phyloP scores from a whole-genome alignment of 495 filamentous ascomycete species.

The Xylaria flabelliformis region DNA sequence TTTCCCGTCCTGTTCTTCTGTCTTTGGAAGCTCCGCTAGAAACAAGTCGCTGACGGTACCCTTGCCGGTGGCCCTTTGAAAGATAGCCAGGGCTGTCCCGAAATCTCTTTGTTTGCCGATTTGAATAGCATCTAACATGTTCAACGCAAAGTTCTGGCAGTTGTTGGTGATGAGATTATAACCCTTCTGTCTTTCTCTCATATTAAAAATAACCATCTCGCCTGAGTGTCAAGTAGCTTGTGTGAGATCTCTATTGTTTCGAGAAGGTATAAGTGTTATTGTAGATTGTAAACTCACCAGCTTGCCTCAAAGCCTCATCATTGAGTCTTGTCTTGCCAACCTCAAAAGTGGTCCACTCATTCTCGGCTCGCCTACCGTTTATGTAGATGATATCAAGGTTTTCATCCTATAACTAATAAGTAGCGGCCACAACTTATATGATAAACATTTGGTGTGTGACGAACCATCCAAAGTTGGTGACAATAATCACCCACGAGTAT shows the following conservation, averaged over 20 bases:
- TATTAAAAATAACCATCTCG: conserved; percentile 52
- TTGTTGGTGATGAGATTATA: conserved; percentile 59
- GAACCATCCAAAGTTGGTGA: conserved; percentile 53
- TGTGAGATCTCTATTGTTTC: neutral
- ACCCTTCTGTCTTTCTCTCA: conserved; percentile 45
- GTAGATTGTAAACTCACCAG: conserved; percentile 37
- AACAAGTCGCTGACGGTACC: conserved; percentile 50
- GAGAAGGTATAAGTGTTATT: neutral
- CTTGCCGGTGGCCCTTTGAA: conserved; percentile 45
- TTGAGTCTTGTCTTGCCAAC: conserved; percentile 55
- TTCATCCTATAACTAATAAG: conserved; percentile 46
- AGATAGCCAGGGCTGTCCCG: conserved; percentile 50
- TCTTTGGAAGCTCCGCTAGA: conserved; percentile 37
- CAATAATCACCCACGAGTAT: conserved; percentile 53
- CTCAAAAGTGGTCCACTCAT: conserved; percentile 48
- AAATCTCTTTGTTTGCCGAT: conserved; percentile 47
- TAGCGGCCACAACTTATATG: neutral
- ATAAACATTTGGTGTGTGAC: conserved; percentile 2
- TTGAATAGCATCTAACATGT: conserved; percentile 52
- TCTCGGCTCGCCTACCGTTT: conserved; percentile 43
- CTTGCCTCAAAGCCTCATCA: conserved; percentile 52
- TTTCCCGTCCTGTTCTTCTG: conserved; percentile 35
- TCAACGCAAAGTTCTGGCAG: conserved; percentile 55
- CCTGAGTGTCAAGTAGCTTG: conserved; percentile 29
- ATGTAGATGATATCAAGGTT: conserved; percentile 53